Evolutionary conservation across 1,284 basidiomycete genomes (phyloP).

Genomic region (Cryptococcus sp.): DNA sequence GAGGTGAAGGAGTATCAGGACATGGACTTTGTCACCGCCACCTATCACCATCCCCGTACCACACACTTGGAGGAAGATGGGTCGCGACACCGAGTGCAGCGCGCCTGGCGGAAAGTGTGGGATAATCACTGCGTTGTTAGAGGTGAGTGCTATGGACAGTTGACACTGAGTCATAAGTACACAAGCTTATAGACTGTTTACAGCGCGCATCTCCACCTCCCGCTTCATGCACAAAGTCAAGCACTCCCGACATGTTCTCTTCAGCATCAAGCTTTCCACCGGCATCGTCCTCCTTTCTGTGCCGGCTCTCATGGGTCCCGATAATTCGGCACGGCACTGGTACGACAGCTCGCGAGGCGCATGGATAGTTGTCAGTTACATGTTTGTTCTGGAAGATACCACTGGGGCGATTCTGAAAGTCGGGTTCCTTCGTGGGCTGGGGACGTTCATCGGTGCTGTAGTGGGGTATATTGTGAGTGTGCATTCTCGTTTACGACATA

Average conservation of each 20-base stretch:
- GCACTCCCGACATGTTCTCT: conserved; percentile 50
- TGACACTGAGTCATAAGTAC: not conserved
- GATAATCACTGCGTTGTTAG: conserved; percentile 28
- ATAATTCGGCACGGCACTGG: conserved; percentile 42
- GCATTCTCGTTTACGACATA: not conserved
- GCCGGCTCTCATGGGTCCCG: conserved; percentile 47
- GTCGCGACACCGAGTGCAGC: conserved; percentile 4
- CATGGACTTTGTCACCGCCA: conserved; percentile 29
- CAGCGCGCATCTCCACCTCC: conserved; percentile 40
- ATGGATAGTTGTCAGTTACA: conserved; percentile 50
- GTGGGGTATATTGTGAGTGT: conserved; percentile 46
- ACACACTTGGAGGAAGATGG: not conserved
- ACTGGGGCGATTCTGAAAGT: conserved; percentile 53
- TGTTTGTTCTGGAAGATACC: conserved; percentile 53
- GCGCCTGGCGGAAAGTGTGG: conserved; percentile 39
- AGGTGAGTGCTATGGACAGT: conserved; percentile 18
- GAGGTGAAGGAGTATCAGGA: conserved; percentile 19
- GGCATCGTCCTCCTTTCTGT: conserved; percentile 51
- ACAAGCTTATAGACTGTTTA: not conserved
- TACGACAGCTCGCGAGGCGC: conserved; percentile 47
- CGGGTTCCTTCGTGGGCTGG: conserved; percentile 49
- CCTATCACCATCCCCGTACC: conserved; percentile 11
- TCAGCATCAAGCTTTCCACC: conserved; percentile 50
- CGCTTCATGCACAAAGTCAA: conserved; percentile 33
- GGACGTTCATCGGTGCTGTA: conserved; percentile 51